phyloP scores from a whole-genome alignment of 495 filamentous ascomycete species.

The Lasiosphaeria ovina region DNA sequence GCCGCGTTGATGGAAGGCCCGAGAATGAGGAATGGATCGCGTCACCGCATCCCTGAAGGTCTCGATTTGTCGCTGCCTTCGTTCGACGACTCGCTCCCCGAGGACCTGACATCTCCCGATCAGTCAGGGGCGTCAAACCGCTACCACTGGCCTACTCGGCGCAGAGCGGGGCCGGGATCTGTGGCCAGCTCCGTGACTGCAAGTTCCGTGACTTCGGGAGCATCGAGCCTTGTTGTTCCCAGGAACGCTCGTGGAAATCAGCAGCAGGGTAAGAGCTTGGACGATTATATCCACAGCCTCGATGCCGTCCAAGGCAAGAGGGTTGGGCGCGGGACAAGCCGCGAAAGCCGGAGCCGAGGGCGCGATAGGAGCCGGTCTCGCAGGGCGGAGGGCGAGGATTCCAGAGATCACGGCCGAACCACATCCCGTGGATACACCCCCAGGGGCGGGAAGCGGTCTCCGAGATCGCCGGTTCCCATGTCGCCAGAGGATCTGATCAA shows the following conservation, averaged over 20 bases:
- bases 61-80: slow-evolving; percentile 71
- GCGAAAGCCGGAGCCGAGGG: slow-evolving; percentile 51
- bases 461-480: slow-evolving; percentile 89
- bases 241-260: slow-evolving; percentile 33
- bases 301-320: slow-evolving; percentile 67
- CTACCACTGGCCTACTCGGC: slow-evolving; percentile 47
- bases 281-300: slow-evolving; percentile 85
- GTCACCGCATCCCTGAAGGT: slow-evolving; percentile 77
- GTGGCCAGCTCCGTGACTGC: slow-evolving; percentile 44
- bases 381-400: slow-evolving; percentile 56
- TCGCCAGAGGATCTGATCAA: slow-evolving; percentile 76
- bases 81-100: slow-evolving; percentile 51
- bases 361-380: slow-evolving; percentile 53
- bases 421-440: slow-evolving; percentile 65
- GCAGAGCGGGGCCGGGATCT: slow-evolving; percentile 43
- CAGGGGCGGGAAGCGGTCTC: slow-evolving; percentile 77
- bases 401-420: slow-evolving; percentile 65
- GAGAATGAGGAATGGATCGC: slow-evolving; percentile 64
- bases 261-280: slow-evolving; percentile 60
- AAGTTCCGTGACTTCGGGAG: slow-evolving; percentile 30
- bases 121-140: slow-evolving; percentile 43
- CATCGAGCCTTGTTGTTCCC: slow-evolving; percentile 34
- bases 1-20: slow-evolving; percentile 52
- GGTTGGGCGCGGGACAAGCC: slow-evolving; percentile 55
- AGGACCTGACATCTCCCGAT: slow-evolving; percentile 51